Evolutionary conservation across 2,329 filamentous ascomycete genomes (phyloP).

Genomic region (Thielaviopsis musarum): DNA sequence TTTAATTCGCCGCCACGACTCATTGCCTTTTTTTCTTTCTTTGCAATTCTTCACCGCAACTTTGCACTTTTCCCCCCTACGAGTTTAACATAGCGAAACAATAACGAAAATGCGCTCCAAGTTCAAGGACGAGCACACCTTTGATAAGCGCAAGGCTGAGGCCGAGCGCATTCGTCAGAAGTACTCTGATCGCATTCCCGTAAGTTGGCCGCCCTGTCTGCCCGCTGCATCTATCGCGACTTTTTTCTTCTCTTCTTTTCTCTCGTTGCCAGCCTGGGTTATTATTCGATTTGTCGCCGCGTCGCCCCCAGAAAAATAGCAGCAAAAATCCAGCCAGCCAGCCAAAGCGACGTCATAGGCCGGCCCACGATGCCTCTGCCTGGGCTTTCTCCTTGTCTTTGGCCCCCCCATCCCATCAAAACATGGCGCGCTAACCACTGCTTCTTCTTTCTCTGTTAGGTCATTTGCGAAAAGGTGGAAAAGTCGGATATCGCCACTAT

Average conservation of each 20-base stretch:
- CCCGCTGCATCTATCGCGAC: neutral
- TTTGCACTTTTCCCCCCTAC: neutral
- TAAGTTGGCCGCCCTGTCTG: constrained; percentile 36
- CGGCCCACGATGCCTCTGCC: neutral
- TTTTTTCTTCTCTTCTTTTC: neutral
- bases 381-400: too few species aligned
- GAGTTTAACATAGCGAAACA: neutral
- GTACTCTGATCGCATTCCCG: constrained; percentile 94
- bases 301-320: neutral
- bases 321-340: neutral
- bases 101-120: constrained; percentile 75
- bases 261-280: neutral
- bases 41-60: neutral
- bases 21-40: neutral
- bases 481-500: constrained; percentile 98
- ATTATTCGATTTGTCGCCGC: too few species aligned
- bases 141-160: constrained; percentile 99
- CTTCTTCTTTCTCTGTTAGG: constrained; percentile 33
- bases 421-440: neutral
- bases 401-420: neutral
- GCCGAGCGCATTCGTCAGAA: constrained; percentile 98
- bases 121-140: constrained; percentile 99
- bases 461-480: constrained; percentile 99
- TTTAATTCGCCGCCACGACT: neutral
- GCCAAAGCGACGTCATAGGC: neutral